Base-by-base conservation (phyloP, 2,329 filamentous ascomycete genomes). In the Aureobasidium musti region DNA sequence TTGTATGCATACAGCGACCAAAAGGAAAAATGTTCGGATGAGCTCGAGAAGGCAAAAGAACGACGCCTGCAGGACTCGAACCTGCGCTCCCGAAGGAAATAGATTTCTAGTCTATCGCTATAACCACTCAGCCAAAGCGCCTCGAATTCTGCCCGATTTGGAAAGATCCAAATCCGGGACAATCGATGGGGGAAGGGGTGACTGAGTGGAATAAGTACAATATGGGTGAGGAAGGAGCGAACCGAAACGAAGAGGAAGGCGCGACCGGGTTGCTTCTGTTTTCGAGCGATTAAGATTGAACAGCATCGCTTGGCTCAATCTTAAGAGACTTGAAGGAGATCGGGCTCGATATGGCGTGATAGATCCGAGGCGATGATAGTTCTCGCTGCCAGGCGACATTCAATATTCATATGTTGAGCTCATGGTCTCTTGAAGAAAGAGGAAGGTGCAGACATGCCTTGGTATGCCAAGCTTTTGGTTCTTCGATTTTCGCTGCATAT, bases 91-190 rank as follows among this genome's bases (percentile, higher is more conserved):
- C 73, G 71, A 73, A 73, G 72, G 71, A 71, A 74, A 73, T 71
- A 72, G 73, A 73, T 74, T 74, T 74, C 72, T 72, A 74, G 72
- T 73, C 73, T 73, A 72, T 73, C 72, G 73, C 72, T 71, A 67
- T 73, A 70, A 71, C 70, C 71, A 71, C 71, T 73, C 71, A 69
- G 70, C 71, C 71, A 73, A 69, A 68, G 68, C 71, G 71, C 72
- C 72, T 30, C 19, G 7, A 28, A 26, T 1, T 14, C 5, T 26
- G 3, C 1, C 11, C 10, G 10, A 14, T 1, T 49, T 14, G n/a
- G 8, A 21, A 10, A 4, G 3, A n/a, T 21, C n/a, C 41, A 43
- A n/a, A 43, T 1, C 3, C 19, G 19, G n/a, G 10, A 7, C n/a
- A n/a, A n/a, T 21, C 7, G 8, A 6, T 35, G 33, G 8, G 5